Conservation (phyloP, 2,329 filamentous ascomycete genomes). For the Xylaria arbuscula region DNA sequence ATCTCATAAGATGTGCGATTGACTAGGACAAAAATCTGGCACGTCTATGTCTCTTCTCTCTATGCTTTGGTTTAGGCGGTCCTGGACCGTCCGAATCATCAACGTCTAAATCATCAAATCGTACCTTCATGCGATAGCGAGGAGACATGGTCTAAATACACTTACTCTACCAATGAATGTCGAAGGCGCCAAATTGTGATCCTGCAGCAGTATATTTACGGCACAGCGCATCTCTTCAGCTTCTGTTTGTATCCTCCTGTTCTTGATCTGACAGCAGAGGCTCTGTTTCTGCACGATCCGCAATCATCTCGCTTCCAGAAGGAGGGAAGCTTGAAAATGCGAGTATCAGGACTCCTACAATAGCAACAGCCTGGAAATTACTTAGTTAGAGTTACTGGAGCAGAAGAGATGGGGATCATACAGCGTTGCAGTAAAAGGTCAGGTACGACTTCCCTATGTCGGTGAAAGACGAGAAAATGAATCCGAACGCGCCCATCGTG, state of each 20-base stretch:
- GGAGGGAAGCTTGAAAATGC: conserved; percentile 42
- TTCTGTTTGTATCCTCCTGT: not conserved
- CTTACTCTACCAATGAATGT: not conserved
- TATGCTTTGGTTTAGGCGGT: not conserved
- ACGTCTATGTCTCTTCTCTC: too few species aligned
- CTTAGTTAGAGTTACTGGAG: not conserved
- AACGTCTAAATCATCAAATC: not conserved
- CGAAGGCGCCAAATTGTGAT: too few species aligned
- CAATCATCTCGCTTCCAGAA: conserved; percentile 37
- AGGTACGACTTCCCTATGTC: conserved; percentile 41
- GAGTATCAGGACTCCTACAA: conserved; percentile 40
- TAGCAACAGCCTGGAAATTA: conserved; percentile 40
- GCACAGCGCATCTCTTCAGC: not conserved
- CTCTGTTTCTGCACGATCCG: conserved; percentile 15
- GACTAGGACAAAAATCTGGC: too few species aligned
- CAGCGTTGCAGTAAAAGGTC: conserved; percentile 46
- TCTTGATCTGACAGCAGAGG: conserved; percentile 14
- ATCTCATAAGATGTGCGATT: too few species aligned
- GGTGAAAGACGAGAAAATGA: conserved; percentile 43
- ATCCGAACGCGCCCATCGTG: conserved; percentile 44
- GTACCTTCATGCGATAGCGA: not conserved
- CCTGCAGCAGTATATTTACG: not conserved
- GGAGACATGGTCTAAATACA: not conserved
- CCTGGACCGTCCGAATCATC: too few species aligned
- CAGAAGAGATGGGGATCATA: conserved; percentile 26